These are phyloP conservation scores for Myotisia sp. DNA, from an alignment of 2,329 filamentous ascomycete species.

Conservation along the genomic window DNA sequence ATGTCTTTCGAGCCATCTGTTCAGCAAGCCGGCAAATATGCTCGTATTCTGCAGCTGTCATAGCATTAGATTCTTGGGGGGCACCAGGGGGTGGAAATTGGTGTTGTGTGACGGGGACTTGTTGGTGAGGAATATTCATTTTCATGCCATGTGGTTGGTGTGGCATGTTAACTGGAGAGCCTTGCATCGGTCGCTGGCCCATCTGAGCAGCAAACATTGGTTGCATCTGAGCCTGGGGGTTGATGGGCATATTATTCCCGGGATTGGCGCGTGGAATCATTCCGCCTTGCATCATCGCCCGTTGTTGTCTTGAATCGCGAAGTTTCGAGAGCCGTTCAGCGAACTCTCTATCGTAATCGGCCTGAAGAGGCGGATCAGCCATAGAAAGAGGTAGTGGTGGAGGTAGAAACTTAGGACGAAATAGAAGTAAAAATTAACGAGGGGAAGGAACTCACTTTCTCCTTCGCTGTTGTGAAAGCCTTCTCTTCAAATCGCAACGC, in stretches of 20 bases:
- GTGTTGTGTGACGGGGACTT: conserved; percentile 17
- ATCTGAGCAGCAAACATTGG: conserved; percentile 34
- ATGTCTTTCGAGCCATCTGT: conserved; percentile 33
- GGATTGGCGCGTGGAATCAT: conserved; percentile 25
- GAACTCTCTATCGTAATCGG: conserved; percentile 32
- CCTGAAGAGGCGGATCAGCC: conserved; percentile 14
- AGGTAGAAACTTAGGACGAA: conserved; percentile 1
- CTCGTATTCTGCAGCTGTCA: conserved; percentile 30
- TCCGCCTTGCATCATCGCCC: conserved; percentile 28
- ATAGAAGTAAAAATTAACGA: background rate
- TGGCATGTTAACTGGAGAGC: conserved; percentile 7
- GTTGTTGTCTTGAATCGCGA: conserved; percentile 31
- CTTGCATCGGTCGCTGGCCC: conserved; percentile 16
- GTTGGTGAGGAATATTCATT: conserved; percentile 1
- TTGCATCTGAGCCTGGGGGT: conserved; percentile 27
- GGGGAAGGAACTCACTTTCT: conserved; percentile 17
- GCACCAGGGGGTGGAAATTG: conserved; percentile 16
- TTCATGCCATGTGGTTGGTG: conserved; percentile 1
- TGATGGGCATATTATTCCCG: conserved; percentile 20
- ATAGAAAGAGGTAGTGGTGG: background rate
- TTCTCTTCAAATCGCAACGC: conserved; percentile 33
- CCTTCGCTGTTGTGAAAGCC: conserved; percentile 29
- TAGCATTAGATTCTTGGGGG: conserved; percentile 22
- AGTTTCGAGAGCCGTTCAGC: conserved; percentile 33
- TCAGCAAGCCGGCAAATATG: conserved; percentile 34